phyloP scores from a whole-genome alignment of 2,329 filamentous ascomycete genomes.

The Penicillium sp. region DNA sequence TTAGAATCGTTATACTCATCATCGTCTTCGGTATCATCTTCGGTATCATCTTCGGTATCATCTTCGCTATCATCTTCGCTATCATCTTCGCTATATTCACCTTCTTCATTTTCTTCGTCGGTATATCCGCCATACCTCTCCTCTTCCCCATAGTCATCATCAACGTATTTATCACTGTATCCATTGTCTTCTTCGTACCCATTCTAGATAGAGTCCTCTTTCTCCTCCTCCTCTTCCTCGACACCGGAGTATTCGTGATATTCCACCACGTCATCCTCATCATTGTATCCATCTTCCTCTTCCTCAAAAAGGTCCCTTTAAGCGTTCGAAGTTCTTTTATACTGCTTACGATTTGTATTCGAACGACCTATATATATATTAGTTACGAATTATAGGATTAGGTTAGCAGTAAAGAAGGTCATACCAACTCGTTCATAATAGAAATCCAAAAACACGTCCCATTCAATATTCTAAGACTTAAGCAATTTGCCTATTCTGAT shows the following conservation, averaged over 20 bases:
- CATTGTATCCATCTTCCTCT: neutral
- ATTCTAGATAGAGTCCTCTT: neutral
- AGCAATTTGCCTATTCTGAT: conserved; percentile 5
- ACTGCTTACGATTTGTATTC: neutral
- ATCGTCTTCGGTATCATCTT: neutral
- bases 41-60: neutral
- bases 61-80: neutral
- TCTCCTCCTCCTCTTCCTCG: neutral
- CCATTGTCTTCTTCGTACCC: neutral
- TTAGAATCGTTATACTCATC: too few species aligned
- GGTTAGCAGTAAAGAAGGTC: neutral
- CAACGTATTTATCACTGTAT: neutral
- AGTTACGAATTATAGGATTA: neutral
- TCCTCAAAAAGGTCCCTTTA: neutral
- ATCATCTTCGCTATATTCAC: neutral
- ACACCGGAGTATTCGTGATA: neutral
- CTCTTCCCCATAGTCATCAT: neutral
- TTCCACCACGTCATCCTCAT: neutral
- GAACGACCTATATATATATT: neutral
- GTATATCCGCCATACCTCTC: neutral
- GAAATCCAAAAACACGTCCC: conserved; percentile 10
- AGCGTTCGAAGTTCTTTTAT: neutral
- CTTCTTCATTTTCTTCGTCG: neutral
- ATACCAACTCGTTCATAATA: neutral
- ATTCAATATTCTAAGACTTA: conserved; percentile 9